phyloP scores from a whole-genome alignment of 2,329 filamentous ascomycete genomes.

The Penicillium freii region DNA sequence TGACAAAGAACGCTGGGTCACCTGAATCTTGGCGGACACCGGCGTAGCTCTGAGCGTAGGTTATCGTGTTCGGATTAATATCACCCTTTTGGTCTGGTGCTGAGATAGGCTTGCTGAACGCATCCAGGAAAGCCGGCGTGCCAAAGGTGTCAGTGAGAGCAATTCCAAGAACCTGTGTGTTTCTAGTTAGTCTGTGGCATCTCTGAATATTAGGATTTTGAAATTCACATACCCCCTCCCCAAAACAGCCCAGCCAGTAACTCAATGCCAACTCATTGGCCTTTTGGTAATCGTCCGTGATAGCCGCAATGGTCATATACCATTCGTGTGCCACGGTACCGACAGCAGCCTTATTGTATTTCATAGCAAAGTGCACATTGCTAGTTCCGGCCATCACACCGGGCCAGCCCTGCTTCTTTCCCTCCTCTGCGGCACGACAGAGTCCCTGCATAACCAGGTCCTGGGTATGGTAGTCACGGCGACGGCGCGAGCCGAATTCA shows the following conservation, averaged over 20 bases:
- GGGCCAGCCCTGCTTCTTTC: slow-evolving; percentile 59
- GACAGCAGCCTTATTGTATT: slow-evolving; percentile 77
- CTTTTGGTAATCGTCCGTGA: slow-evolving; percentile 77
- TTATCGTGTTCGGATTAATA: slow-evolving; percentile 42
- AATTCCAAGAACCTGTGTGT: slow-evolving; percentile 68
- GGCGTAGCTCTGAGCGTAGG: slow-evolving; percentile 77
- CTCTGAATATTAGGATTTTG: background rate
- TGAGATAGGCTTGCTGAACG: slow-evolving; percentile 69
- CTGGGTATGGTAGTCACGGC: slow-evolving; percentile 92
- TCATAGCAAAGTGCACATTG: slow-evolving; percentile 96
- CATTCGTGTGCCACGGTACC: slow-evolving; percentile 96
- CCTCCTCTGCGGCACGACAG: slow-evolving; percentile 72
- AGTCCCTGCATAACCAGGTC: slow-evolving; percentile 86
- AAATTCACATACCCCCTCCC: slow-evolving; percentile 58
- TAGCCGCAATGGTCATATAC: slow-evolving; percentile 98
- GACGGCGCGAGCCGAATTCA: slow-evolving; percentile 86
- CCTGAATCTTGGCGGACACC: slow-evolving; percentile 90
- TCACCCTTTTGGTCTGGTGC: slow-evolving; percentile 37
- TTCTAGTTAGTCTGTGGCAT: background rate
- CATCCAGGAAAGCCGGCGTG: slow-evolving; percentile 80
- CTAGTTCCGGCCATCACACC: slow-evolving; percentile 85
- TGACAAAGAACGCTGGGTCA: slow-evolving; percentile 76
- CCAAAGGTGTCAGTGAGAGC: slow-evolving; percentile 96
- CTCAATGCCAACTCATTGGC: slow-evolving; percentile 81
- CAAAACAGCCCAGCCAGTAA: slow-evolving; percentile 91